Conservation (phyloP, 192 early-diverging fungal species). For the Entomortierella beljakovae region DNA sequence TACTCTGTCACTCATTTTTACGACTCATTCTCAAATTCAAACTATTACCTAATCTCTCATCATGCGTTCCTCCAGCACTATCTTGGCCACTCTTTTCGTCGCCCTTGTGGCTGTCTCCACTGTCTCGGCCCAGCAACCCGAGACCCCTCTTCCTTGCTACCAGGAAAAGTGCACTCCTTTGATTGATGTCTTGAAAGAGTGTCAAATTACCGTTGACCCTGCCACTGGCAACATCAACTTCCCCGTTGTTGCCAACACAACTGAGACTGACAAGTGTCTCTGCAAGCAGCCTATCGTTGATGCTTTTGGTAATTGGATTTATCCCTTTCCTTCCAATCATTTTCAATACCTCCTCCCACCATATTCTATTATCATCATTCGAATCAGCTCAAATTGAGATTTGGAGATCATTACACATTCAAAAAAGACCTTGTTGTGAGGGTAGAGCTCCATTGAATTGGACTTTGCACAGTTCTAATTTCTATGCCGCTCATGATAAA, state of each 20-base stretch:
- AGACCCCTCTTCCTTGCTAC: slow-evolving; percentile 37
- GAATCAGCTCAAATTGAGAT: too few relatives aligned
- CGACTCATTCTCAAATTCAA: too few relatives aligned
- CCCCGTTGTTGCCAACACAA: slow-evolving; percentile 24
- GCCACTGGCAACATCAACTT: slow-evolving; percentile 50
- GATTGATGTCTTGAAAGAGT: slow-evolving; percentile 30
- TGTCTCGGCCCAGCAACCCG: slow-evolving; percentile 47
- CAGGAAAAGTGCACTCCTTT: slow-evolving; percentile 32
- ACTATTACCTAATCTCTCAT: slow-evolving; percentile 1
- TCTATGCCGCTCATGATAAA: too few relatives aligned
- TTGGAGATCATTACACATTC: too few relatives aligned
- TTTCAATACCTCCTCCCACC: too few relatives aligned
- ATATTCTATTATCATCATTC: too few relatives aligned
- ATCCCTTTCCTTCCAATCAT: too few relatives aligned
- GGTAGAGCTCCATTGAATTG: too few relatives aligned
- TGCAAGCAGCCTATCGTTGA: slow-evolving; percentile 49
- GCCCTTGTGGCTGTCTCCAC: slow-evolving; percentile 20
- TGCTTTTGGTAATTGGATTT: slow-evolving; percentile 31
- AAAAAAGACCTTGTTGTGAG: too few relatives aligned
- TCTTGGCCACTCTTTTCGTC: slow-evolving; percentile 21
- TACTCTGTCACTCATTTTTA: not conserved
- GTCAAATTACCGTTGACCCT: slow-evolving; percentile 31
- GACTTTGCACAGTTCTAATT: too few relatives aligned
- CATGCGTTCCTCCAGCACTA: slow-evolving; percentile 37
- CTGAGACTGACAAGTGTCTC: slow-evolving; percentile 48